Base-by-base conservation (phyloP, 345 rosid genomes). In the Firmiana major region DNA sequence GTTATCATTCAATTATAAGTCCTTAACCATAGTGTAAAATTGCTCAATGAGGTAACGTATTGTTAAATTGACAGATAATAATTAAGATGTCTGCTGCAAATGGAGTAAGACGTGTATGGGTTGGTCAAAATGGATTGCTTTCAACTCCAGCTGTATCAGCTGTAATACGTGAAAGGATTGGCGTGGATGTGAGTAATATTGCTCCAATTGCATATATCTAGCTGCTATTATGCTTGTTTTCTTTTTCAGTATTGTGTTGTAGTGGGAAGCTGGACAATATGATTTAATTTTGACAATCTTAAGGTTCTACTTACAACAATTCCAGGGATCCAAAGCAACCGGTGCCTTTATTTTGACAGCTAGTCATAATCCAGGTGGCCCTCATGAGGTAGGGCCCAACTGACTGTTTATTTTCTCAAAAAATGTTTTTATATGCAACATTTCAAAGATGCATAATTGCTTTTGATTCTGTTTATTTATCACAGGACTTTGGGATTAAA, bases 301-400 rank as follows among this genome's bases (percentile, higher is more conserved):
- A 79, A 65, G 43, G 75, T 67, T 65, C 8, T 63, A 75, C 75
- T 75, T 78, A 9, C 74, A 46, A 73, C 13, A 78, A 83, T 85
- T 63, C 77, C 91, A 97, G 99, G 99, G 96, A 78, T 87, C 98
- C 40, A 97, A 87, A 85, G 92, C 99, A 81, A 87, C 93, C 0
- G 99, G 99, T 73, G 93, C 88, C 76, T 97, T 97, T 85, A 97
- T 97, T 75, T 87, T 97, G 90, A 97, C 99, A 19, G 99, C 99
- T 73, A 97, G 99, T 84, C 99, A 97, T 84, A 97, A 97, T 80
- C 98, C 99, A 59, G 99, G 99, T 78, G 99, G 99, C 79, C 99
- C 99, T 55, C 76, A 85, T 87, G 99, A 97, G 98, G 99, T 95
- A 28, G 0, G 69, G 54, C 40, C 19, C 64, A 42, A 22, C 38